Base-by-base conservation (phyloP, 179 eudicot genomes). In the Beta macrorhiza region DNA sequence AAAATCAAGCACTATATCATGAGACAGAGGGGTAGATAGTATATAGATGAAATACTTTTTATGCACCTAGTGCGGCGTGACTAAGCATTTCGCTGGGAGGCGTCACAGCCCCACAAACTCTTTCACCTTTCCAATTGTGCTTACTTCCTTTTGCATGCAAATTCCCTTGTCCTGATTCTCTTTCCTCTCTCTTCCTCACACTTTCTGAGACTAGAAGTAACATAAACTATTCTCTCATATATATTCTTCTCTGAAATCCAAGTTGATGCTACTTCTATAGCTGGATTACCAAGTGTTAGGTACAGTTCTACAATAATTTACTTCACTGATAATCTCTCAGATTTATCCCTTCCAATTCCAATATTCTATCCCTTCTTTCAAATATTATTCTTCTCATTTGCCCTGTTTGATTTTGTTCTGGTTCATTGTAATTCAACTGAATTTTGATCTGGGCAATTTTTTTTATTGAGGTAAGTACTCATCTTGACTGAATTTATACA, bases 121-220 rank as follows among this genome's bases (percentile, higher is more conserved):
- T 8, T 55, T n/a, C 53, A 72, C 76, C 78, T 71, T 77, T 82
- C 72, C 81, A 82, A 82, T 19, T 78, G 78, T 72, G 78, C 77
- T 71, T 77, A 56, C 58, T 74, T 57, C 78, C 67, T 47, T 67
- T 75, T 79, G 82, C 85, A 83, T 83, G 82, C 56, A 65, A 55
- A 32, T 15, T 19, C 16, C 32, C 47, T 6, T 81, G 56, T 69
- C 67, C 67, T 11, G 13, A 56, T 20, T 81, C 77, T 51, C 68
- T 19, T 67, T 64, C 55, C 67, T 75, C 68, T 76, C 74, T 32
- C 25, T 25, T 25, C 25, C 25, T 25, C 25, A 5, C 71, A 17
- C 65, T 80, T 74, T 73, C 83, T 68, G 37, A 13, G 25, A 52
- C 47, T 44, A 65, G 13, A 4, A 22, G 22, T 5, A 53, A 53